phyloP scores from a whole-genome alignment of 2,329 filamentous ascomycete genomes.

The Annulohypoxylon truncatum region DNA sequence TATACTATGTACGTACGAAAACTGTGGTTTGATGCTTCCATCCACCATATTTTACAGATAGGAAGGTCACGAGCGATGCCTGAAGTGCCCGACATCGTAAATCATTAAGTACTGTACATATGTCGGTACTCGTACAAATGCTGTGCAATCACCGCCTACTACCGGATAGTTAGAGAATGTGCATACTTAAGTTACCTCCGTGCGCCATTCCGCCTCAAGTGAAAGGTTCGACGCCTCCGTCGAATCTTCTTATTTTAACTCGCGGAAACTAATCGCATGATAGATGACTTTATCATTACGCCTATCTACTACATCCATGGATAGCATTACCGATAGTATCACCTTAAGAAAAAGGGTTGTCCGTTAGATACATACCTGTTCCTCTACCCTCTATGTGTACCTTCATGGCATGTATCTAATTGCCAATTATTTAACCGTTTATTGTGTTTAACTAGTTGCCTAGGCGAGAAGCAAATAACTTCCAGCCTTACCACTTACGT shows the following conservation, averaged over 20 bases:
- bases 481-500: constrained; percentile 4
- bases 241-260: neutral
- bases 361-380: neutral
- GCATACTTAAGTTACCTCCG: neutral
- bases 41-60: neutral
- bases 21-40: neutral
- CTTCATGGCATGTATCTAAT: neutral
- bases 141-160: neutral
- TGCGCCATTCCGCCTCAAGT: neutral
- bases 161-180: neutral
- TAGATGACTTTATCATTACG: neutral
- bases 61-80: neutral
- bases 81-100: neutral
- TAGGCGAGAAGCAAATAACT: neutral
- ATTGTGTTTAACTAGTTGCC: neutral
- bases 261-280: neutral
- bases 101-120: neutral
- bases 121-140: neutral
- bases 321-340: too few relatives aligned
- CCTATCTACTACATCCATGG: neutral
- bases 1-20: neutral
- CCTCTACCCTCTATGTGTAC: neutral
- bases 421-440: neutral
- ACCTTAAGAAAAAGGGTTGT: too few relatives aligned
- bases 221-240: neutral